These are phyloP conservation scores for Delitschia confertaspora DNA, from an alignment of 495 filamentous ascomycete genomes.

Conservation along the genomic window DNA sequence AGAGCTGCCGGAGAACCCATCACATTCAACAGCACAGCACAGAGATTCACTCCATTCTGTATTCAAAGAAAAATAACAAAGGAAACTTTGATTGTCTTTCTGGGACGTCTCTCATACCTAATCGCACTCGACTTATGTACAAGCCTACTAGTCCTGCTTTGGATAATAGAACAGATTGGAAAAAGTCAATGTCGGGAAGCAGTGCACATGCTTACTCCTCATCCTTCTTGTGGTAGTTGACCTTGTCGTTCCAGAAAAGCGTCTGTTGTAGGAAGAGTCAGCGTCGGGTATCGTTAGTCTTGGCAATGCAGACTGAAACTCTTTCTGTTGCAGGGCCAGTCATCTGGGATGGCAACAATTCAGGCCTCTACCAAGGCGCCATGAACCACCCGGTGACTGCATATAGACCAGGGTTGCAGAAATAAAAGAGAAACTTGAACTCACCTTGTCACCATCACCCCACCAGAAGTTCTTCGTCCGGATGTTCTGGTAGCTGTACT, in stretches of 20 bases:
- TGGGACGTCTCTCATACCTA: too few relatives aligned
- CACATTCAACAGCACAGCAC: too few relatives aligned
- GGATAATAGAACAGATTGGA: too few relatives aligned
- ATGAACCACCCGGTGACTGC: neutral
- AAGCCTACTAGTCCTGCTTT: too few relatives aligned
- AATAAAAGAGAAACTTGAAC: conserved; percentile 25
- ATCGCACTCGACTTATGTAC: too few relatives aligned
- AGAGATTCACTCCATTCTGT: too few relatives aligned
- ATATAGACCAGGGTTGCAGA: neutral
- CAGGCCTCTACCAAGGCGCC: too few relatives aligned
- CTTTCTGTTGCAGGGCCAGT: neutral
- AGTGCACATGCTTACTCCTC: conserved; percentile 40
- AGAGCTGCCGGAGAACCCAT: too few relatives aligned
- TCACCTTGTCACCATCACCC: conserved; percentile 84
- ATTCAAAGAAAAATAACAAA: too few relatives aligned
- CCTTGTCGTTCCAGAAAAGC: conserved; percentile 69
- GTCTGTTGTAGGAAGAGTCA: conserved; percentile 23
- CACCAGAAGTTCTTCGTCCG: conserved; percentile 80
- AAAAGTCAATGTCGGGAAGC: too few relatives aligned
- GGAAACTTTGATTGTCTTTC: too few relatives aligned
- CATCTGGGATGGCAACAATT: neutral
- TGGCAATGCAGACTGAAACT: too few relatives aligned
- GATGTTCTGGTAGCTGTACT: conserved; percentile 94
- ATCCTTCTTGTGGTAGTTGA: conserved; percentile 96
- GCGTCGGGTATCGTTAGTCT: neutral